A percentile compares a stretch with the other conserved stretches of the same genome.
These are phyloP conservation scores for Chaetomiaceae sp. DNA, from an alignment of 2,329 filamentous ascomycete species.

Conservation along the genomic window DNA sequence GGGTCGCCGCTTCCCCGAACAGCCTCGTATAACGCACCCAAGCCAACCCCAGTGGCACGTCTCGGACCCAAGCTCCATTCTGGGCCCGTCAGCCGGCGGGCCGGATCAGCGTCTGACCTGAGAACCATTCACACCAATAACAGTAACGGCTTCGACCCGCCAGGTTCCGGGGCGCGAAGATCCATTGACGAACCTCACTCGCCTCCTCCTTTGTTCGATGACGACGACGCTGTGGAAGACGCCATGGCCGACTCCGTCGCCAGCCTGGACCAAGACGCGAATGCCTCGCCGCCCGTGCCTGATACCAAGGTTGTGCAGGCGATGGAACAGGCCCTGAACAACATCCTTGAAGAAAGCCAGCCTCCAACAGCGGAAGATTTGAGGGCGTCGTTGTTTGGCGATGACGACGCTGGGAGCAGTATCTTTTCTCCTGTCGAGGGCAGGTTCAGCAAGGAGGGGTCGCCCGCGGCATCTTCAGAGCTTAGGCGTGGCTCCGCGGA, in stretches of 20 bases:
- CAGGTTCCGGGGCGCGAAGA: constrained; percentile 39
- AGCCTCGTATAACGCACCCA: constrained; percentile 36
- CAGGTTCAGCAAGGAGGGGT: background rate
- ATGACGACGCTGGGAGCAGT: constrained; percentile 42
- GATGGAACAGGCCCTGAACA: constrained; percentile 85
- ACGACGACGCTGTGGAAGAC: constrained; percentile 71
- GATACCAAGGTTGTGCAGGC: constrained; percentile 81
- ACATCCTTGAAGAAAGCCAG: constrained; percentile 78
- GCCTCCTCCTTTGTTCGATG: constrained; percentile 62
- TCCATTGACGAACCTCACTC: constrained; percentile 62
- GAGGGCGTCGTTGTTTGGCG: constrained; percentile 59
- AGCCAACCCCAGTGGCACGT: constrained; percentile 39
- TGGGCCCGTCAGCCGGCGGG: constrained; percentile 31
- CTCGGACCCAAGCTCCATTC: constrained; percentile 35
- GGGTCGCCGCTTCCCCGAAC: constrained; percentile 25
- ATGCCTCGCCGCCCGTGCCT: constrained; percentile 48
- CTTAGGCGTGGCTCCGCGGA: constrained; percentile 3
- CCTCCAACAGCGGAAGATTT: constrained; percentile 58
- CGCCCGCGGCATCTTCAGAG: background rate
- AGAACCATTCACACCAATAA: constrained; percentile 33
- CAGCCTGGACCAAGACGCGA: constrained; percentile 67
- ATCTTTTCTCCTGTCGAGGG: constrained; percentile 39
- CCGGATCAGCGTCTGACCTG: constrained; percentile 45
- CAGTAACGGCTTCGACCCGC: constrained; percentile 34
- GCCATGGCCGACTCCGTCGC: constrained; percentile 64